A percentile compares a stretch with the other conserved stretches of the same genome.
phyloP scores from a whole-genome alignment of 2,329 filamentous ascomycete species.

The Aspergillus ochraceoroseus region DNA sequence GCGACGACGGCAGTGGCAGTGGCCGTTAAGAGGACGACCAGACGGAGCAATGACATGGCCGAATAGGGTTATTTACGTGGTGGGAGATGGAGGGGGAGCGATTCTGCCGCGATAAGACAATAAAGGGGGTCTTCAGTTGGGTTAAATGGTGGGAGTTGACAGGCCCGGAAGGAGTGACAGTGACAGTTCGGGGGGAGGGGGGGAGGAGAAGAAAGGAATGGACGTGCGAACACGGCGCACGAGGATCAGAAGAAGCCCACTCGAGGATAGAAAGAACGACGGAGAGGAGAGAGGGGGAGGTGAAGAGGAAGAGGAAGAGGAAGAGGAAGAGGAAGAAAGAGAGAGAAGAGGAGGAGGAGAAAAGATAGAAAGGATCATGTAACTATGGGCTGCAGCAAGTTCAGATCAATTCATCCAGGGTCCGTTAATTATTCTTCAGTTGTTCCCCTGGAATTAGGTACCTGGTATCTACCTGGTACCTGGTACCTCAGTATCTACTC shows the following conservation, averaged over 20 bases:
- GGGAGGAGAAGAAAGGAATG: conserved; percentile 23
- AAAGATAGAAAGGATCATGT: too few species aligned
- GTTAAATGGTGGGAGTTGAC: too few species aligned
- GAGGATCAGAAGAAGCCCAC: conserved; percentile 17
- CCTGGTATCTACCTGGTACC: too few species aligned
- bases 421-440: too few species aligned
- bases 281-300: conserved; percentile 2
- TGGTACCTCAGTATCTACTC: too few species aligned
- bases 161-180: conserved; percentile 21
- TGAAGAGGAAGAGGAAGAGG: conserved; percentile 9
- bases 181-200: too few species aligned
- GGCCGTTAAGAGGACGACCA: conserved; percentile 28
- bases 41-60: conserved; percentile 27
- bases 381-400: too few species aligned
- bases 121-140: conserved; percentile 12
- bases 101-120: conserved; percentile 14
- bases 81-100: too few species aligned
- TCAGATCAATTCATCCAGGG: too few species aligned
- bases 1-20: conserved; percentile 44
- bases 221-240: conserved; percentile 29
- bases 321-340: conserved; percentile 7
- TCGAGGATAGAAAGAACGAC: conserved; percentile 13
- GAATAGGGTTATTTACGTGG: conserved; percentile 7
- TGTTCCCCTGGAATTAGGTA: too few species aligned
- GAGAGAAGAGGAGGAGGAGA: neutral